phyloP scores from a whole-genome alignment of 2,329 filamentous ascomycete genomes.

The Aspergillus ochraceoroseus region DNA sequence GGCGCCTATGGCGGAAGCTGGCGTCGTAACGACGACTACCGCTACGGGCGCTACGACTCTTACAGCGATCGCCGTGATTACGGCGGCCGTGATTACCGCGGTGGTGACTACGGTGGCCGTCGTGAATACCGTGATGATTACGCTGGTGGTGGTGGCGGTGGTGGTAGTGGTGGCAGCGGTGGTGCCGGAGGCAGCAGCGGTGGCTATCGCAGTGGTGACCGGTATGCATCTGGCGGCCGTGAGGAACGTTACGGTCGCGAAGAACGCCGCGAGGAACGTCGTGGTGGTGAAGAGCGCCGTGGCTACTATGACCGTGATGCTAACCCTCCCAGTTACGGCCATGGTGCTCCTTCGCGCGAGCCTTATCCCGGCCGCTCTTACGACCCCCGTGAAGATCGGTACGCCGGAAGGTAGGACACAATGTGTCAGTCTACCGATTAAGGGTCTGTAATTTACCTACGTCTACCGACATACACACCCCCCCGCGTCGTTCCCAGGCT shows the following conservation, averaged over 20 bases:
- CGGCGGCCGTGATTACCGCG: conserved; percentile 42
- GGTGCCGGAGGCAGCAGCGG: conserved; percentile 39
- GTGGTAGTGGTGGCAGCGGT: conserved; percentile 38
- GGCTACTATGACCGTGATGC: conserved; percentile 54
- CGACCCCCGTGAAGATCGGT: conserved; percentile 41
- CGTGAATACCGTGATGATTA: conserved; percentile 45
- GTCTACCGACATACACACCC: not conserved
- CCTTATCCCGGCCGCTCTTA: conserved; percentile 31
- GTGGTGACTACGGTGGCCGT: conserved; percentile 47
- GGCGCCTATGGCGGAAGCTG: conserved; percentile 46
- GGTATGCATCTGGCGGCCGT: conserved; percentile 34
- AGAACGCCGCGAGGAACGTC: conserved; percentile 49
- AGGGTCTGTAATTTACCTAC: conserved; percentile 12
- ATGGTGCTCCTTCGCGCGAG: conserved; percentile 34
- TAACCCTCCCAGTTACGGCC: conserved; percentile 45
- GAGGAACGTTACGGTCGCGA: conserved; percentile 43
- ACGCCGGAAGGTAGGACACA: conserved; percentile 40
- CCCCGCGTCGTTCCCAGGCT: conserved; percentile 11
- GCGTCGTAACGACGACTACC: too few relatives aligned
- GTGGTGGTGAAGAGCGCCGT: conserved; percentile 46
- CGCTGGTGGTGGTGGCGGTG: conserved; percentile 42
- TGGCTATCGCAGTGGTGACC: conserved; percentile 40
- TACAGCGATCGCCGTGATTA: conserved; percentile 46
- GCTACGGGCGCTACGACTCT: conserved; percentile 49
- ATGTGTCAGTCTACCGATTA: conserved; percentile 21